Base-by-base conservation (phyloP, 2,329 filamentous ascomycete species). In the Aureobasidium sp. region DNA sequence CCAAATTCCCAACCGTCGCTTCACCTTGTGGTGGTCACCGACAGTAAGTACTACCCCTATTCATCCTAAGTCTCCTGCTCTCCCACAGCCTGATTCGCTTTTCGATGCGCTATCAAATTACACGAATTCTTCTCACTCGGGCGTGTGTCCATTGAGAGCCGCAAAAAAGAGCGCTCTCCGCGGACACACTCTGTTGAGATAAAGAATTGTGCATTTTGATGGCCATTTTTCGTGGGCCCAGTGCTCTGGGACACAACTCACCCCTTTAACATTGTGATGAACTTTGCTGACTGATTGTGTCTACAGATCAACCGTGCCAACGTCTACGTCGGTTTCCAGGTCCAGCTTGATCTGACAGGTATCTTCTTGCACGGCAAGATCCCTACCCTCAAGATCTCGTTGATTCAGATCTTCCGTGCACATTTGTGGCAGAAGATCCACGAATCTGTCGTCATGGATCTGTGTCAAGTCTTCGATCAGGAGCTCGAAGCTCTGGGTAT, bases 371-470 rank as follows among this genome's bases (percentile, higher is more conserved):
- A 99, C 79, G 94, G 94, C 70, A 99, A 99, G 78, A 99, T 99
- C 62, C 95, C 94, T 0, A 99, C 94, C 0, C 78, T 99, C 47
- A 99, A 99, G 78, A 99, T 99, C 66, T 97, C 92, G 0, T 80
- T 99, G 60, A 99, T 99, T 64, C 94, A 99, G 73, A 99, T 99
- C 69, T 99, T 99, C 89, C 88, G 94, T 73, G 94, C 95, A 58
- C 94, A 99, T 84, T 87, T 99, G 81, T 99, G 94, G 94, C 94
- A 99, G 75, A 99, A 99, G 82, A 97, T 99, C 51, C 95, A 99
- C 42, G 94, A 99, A 76, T 95, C 90, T 0, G 92, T 97, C 0
- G 93, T 97, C 37, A 99, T 99, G 94, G 94, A 99, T 81, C 77
- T 99, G 71, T 97, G 94, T 69, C 95, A 99, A 73, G 94, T 99